A percentile compares a stretch with the other conserved stretches of the same genome.
These are phyloP conservation scores for Xerocomus nothofagi DNA, from an alignment of 1,284 basidiomycete species.

Conservation along the genomic window DNA sequence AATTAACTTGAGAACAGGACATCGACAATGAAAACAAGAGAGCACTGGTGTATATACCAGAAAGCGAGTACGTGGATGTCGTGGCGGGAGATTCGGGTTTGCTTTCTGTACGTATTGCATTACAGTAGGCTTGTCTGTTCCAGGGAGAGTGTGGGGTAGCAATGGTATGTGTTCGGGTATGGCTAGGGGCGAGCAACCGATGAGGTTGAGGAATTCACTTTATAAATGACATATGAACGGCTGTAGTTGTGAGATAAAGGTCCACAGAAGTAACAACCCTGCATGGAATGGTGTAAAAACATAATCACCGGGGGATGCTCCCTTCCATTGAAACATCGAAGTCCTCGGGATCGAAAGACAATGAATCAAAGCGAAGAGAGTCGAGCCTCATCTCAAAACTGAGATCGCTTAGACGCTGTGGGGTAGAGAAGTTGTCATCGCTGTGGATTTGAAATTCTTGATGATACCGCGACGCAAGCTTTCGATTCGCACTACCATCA, in stretches of 20 bases:
- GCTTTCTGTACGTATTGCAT: constrained; percentile 8
- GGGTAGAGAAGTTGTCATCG: constrained; percentile 1
- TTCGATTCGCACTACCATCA: constrained; percentile 17
- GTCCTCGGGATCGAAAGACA: constrained; percentile 62
- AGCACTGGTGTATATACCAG: constrained; percentile 17
- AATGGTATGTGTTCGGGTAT: constrained; percentile 1
- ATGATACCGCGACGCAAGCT: constrained; percentile 2
- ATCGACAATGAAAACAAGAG: constrained; percentile 15
- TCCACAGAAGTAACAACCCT: background rate
- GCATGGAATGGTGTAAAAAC: background rate
- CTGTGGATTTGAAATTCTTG: constrained; percentile 4
- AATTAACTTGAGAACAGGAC: constrained; percentile 4
- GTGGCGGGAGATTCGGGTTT: constrained; percentile 5
- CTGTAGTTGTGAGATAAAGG: background rate
- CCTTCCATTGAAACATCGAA: constrained; percentile 38
- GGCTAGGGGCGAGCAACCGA: background rate
- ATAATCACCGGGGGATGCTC: constrained; percentile 15
- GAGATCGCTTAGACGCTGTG: constrained; percentile 32
- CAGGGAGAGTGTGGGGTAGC: background rate
- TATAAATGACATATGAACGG: constrained; percentile 6
- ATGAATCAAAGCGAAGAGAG: constrained; percentile 65
- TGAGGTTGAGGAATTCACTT: constrained; percentile 2
- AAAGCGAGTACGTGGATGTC: constrained; percentile 13
- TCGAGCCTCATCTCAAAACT: constrained; percentile 64
- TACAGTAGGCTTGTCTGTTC: constrained; percentile 5